Percentiles rank a stretch among this genome's conserved stretches.
phyloP scores from a whole-genome alignment of 202 grass and related monocot genomes.

The Sporobolus alterniflorus region DNA sequence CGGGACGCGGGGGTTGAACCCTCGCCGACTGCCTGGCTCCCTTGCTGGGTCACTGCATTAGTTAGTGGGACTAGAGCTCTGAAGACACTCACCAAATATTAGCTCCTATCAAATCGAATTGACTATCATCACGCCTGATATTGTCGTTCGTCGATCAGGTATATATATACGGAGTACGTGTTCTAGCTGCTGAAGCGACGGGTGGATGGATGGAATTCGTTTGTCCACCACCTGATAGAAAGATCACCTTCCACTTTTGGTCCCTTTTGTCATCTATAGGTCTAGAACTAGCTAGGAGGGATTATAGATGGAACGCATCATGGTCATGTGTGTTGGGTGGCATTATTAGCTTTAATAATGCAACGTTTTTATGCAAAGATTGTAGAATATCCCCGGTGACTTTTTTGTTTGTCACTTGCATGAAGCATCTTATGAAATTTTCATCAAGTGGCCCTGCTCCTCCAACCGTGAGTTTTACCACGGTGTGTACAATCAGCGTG shows the following conservation, averaged over 20 bases:
- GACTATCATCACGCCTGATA: conserved; percentile 8
- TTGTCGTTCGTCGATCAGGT: background rate
- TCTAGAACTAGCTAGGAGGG: background rate
- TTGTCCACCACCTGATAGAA: background rate
- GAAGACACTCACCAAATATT: too few species aligned
- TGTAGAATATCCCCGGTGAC: too few species aligned
- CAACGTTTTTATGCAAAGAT: background rate
- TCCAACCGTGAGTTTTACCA: too few species aligned
- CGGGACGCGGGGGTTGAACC: too few species aligned
- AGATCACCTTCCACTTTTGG: background rate
- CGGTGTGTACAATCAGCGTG: too few species aligned
- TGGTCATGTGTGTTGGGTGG: background rate
- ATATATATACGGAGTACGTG: background rate
- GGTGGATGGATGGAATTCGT: background rate
- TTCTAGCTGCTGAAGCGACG: background rate
- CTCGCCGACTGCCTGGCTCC: too few species aligned
- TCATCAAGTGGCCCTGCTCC: too few species aligned
- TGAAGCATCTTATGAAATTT: too few species aligned
- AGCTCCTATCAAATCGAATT: background rate
- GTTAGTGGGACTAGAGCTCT: too few species aligned
- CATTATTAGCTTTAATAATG: background rate
- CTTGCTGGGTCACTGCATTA: too few species aligned
- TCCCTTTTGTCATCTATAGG: background rate
- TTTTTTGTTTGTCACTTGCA: too few species aligned
- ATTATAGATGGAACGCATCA: background rate